Evolutionary conservation across 2,329 filamentous ascomycete species (phyloP).

Genomic region (Talaromyces sp.): DNA sequence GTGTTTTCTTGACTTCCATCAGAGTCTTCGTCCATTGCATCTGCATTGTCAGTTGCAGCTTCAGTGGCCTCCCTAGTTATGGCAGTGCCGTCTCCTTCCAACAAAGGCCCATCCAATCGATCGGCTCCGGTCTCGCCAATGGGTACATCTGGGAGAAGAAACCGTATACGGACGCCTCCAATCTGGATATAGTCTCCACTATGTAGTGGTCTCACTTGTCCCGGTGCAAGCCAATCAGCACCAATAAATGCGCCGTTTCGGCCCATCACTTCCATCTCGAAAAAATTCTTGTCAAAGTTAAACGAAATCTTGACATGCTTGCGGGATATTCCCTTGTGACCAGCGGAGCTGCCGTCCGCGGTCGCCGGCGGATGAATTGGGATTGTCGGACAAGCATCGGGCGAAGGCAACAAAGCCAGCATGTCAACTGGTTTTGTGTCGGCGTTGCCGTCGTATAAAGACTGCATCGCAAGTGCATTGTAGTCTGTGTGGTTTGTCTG

Average conservation of each 20-base stretch:
- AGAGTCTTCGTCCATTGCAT: slow-evolving; percentile 13
- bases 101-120: slow-evolving; percentile 38
- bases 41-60: slow-evolving; percentile 20
- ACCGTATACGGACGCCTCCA: slow-evolving; percentile 52
- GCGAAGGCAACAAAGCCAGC: slow-evolving; percentile 46
- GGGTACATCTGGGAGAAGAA: slow-evolving; percentile 51
- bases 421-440: slow-evolving; percentile 44
- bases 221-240: slow-evolving; percentile 45
- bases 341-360: slow-evolving; percentile 41
- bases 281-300: slow-evolving; percentile 52
- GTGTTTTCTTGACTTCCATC: slow-evolving; percentile 22
- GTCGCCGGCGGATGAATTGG: slow-evolving; percentile 55
- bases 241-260: slow-evolving; percentile 55
- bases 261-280: slow-evolving; percentile 56
- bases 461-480: slow-evolving; percentile 44
- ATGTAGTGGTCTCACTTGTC: slow-evolving; percentile 46
- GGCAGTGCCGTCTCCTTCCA: slow-evolving; percentile 29
- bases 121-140: slow-evolving; percentile 47
- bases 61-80: slow-evolving; percentile 28
- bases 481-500: slow-evolving; percentile 40
- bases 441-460: slow-evolving; percentile 27
- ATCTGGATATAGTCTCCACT: slow-evolving; percentile 58
- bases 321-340: slow-evolving; percentile 57
- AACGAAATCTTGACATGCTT: slow-evolving; percentile 59
- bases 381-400: slow-evolving; percentile 51